phyloP scores from a whole-genome alignment of 495 filamentous ascomycete species.

The Lophiostoma macrostomum region DNA sequence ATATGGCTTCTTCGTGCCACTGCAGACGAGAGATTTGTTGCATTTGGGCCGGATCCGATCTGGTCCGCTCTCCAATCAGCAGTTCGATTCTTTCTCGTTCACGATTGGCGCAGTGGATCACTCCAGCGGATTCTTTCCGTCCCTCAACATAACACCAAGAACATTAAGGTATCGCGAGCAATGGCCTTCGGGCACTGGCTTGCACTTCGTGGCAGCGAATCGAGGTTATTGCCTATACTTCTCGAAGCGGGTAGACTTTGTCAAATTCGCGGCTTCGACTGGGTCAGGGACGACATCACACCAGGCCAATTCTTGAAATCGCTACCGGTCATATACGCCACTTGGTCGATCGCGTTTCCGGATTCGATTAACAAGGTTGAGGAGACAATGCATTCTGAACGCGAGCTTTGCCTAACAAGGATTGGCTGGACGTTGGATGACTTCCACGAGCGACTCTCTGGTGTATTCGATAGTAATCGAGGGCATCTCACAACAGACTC shows the following conservation, averaged over 20 bases:
- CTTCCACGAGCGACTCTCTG: background rate
- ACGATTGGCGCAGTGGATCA: no score
- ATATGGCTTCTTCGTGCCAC: no score
- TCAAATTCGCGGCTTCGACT: background rate
- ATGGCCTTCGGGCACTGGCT: no score
- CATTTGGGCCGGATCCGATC: no score
- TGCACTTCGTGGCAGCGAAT: background rate
- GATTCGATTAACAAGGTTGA: background rate
- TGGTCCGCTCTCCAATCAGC: no score
- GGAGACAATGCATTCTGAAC: background rate
- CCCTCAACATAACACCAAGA: no score
- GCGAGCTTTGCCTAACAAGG: background rate
- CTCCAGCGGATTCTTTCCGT: no score
- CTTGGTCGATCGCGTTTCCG: background rate
- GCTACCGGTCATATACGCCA: background rate
- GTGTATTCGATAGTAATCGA: no score
- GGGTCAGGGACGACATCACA: background rate
- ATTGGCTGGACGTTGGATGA: background rate
- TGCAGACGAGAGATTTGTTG: no score
- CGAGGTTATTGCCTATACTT: background rate
- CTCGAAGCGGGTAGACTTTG: background rate
- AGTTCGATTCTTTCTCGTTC: no score
- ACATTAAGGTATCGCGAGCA: no score
- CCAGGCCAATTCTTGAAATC: background rate
- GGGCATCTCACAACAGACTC: no score